Conservation (phyloP, 768 basidiomycete genomes). For the Boletellus ananas region DNA sequence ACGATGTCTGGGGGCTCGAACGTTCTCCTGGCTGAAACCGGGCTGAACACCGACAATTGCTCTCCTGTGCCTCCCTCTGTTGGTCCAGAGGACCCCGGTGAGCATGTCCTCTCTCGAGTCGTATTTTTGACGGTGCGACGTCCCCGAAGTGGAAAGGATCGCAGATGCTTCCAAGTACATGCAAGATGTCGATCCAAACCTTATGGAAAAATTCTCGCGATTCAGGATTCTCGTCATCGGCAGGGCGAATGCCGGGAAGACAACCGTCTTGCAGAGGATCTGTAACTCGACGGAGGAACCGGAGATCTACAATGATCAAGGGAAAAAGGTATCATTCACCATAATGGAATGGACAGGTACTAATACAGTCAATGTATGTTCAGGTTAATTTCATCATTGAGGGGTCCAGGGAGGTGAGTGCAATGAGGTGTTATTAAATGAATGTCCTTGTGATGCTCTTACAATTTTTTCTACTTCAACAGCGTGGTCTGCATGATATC, state of each 20-base stretch:
- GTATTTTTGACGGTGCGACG: background rate
- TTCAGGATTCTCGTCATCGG: background rate
- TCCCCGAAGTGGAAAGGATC: background rate
- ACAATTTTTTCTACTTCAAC: no score
- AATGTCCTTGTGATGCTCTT: no score
- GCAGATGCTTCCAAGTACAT: background rate
- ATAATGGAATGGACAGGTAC: no score
- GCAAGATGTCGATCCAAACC: background rate
- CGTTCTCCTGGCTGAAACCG: background rate
- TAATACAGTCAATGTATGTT: background rate
- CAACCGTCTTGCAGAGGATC: background rate
- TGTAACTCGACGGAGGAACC: background rate
- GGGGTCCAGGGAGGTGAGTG: background rate
- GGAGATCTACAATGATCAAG: background rate
- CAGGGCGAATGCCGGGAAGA: background rate
- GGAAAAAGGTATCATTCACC: background rate
- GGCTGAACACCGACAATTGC: no score
- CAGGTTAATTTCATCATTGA: background rate
- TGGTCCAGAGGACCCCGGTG: background rate
- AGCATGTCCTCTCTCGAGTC: background rate
- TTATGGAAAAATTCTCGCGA: background rate
- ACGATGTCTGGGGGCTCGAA: background rate
- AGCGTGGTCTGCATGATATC: background rate
- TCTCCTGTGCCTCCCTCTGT: background rate
- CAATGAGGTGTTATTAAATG: no score